These are phyloP conservation scores for Fusarium newnesense DNA, from an alignment of 2,329 filamentous ascomycete genomes.

Conservation along the genomic window DNA sequence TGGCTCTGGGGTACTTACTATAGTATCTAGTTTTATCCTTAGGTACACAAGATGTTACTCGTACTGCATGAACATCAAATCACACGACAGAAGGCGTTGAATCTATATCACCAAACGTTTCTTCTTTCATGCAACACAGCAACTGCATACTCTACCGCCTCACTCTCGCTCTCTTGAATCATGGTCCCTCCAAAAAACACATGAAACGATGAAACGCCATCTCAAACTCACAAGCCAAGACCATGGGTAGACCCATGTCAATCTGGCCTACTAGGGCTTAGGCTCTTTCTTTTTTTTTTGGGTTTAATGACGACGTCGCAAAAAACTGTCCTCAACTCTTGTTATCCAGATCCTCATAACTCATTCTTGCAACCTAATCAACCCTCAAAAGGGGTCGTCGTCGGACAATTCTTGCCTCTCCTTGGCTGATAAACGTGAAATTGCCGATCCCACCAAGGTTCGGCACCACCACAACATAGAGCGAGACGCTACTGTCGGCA, in stretches of 20 bases:
- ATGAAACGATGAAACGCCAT: slow-evolving; percentile 35
- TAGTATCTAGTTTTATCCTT: neutral
- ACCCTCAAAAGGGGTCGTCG: slow-evolving; percentile 9
- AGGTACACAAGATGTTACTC: slow-evolving; percentile 1
- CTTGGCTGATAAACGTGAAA: neutral
- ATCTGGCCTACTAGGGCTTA: slow-evolving; percentile 9
- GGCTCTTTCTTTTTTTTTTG: neutral
- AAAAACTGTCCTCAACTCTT: neutral
- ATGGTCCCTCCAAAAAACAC: neutral
- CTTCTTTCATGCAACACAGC: neutral
- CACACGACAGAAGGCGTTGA: neutral
- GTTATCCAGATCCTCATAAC: slow-evolving; percentile 7
- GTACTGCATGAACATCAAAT: slow-evolving; percentile 12
- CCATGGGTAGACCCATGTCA: slow-evolving; percentile 27
- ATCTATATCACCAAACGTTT: neutral
- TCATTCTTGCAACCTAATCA: slow-evolving; percentile 21
- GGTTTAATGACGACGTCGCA: slow-evolving; percentile 13
- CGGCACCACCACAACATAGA: slow-evolving; percentile 1
- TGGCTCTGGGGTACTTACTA: slow-evolving; percentile 5
- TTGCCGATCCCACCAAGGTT: slow-evolving; percentile 27
- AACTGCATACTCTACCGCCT: neutral
- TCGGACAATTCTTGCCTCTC: slow-evolving; percentile 4
- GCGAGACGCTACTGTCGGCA: slow-evolving; percentile 33
- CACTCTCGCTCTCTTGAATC: neutral
- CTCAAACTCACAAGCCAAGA: slow-evolving; percentile 30